Evolutionary conservation across 1,139 yeast species (phyloP).

Genomic region (Arxiozyma bovina): DNA sequence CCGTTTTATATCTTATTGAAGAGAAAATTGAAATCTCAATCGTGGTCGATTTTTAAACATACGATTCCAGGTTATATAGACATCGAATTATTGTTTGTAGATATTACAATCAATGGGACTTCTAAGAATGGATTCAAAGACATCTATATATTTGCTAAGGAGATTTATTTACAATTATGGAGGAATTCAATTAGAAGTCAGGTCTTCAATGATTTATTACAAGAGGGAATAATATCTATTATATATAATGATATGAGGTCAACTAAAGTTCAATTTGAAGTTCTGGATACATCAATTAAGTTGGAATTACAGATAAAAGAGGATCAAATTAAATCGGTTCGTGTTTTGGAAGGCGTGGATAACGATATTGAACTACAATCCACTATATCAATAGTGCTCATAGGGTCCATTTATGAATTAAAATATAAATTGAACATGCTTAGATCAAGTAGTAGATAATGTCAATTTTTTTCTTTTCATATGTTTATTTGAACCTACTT

Average conservation of each 20-base stretch:
- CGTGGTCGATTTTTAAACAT: constrained; percentile 36
- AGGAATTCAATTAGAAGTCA: constrained; percentile 12
- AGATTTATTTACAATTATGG: constrained; percentile 15
- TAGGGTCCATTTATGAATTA: constrained; percentile 16
- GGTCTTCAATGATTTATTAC: constrained; percentile 13
- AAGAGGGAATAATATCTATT: constrained; percentile 10
- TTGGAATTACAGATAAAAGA: constrained; percentile 13
- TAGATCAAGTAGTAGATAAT: constrained; percentile 9
- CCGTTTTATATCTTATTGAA: constrained; percentile 40
- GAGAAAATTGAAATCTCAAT: constrained; percentile 27
- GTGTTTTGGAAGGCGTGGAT: constrained; percentile 7
- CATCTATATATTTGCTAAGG: constrained; percentile 23
- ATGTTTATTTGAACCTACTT: background rate
- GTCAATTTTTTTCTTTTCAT: background rate
- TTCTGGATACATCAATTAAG: constrained; percentile 4
- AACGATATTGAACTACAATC: constrained; percentile 5
- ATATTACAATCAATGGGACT: constrained; percentile 10
- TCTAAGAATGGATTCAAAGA: constrained; percentile 13
- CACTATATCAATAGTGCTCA: constrained; percentile 10
- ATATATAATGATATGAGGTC: constrained; percentile 19
- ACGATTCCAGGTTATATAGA: constrained; percentile 38
- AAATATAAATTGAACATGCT: constrained; percentile 4
- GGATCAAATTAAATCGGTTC: constrained; percentile 14
- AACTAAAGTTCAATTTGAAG: constrained; percentile 16
- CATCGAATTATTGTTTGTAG: constrained; percentile 17